phyloP scores from a whole-genome alignment of 2,329 filamentous ascomycete species.

The Bipolaris gigantea region DNA sequence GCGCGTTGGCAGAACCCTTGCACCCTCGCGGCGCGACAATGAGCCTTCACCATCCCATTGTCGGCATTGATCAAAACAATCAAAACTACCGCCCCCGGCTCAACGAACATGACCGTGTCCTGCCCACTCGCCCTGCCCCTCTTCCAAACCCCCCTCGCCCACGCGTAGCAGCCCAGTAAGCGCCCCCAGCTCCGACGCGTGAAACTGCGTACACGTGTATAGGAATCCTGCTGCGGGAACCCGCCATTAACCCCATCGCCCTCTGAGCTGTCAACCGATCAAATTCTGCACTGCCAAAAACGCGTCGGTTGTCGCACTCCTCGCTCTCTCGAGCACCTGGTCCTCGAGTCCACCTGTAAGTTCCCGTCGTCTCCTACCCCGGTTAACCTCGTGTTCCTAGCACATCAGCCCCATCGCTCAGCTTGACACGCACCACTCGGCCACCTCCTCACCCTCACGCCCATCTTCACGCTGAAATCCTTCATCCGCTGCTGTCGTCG shows the following conservation, averaged over 20 bases:
- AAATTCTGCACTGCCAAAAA: conserved; percentile 8
- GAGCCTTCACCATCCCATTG: conserved; percentile 18
- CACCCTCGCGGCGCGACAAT: conserved; percentile 21
- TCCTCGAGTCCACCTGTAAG: conserved; percentile 13
- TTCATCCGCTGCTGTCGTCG: neutral
- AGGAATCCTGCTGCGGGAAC: conserved; percentile 17
- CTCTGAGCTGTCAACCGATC: conserved; percentile 11
- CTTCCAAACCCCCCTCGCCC: conserved; percentile 8
- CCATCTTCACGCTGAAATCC: conserved; percentile 7
- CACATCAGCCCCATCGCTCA: conserved; percentile 4
- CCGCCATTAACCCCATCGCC: conserved; percentile 15
- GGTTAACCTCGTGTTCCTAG: conserved; percentile 8
- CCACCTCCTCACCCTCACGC: conserved; percentile 6
- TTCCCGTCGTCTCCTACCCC: conserved; percentile 9
- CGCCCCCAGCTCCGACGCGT: conserved; percentile 30
- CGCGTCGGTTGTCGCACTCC: neutral
- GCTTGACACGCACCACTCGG: conserved; percentile 5
- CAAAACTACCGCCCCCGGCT: conserved; percentile 1
- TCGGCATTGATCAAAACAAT: conserved; percentile 14
- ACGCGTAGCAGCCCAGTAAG: conserved; percentile 14
- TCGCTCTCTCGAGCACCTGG: neutral
- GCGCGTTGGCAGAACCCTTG: conserved; percentile 19
- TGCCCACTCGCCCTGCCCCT: conserved; percentile 10
- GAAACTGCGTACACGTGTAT: conserved; percentile 31
- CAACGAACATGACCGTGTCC: conserved; percentile 24